Evolutionary conservation across 805 yeast genomes (phyloP).

Genomic region (Candida nitratophila): DNA sequence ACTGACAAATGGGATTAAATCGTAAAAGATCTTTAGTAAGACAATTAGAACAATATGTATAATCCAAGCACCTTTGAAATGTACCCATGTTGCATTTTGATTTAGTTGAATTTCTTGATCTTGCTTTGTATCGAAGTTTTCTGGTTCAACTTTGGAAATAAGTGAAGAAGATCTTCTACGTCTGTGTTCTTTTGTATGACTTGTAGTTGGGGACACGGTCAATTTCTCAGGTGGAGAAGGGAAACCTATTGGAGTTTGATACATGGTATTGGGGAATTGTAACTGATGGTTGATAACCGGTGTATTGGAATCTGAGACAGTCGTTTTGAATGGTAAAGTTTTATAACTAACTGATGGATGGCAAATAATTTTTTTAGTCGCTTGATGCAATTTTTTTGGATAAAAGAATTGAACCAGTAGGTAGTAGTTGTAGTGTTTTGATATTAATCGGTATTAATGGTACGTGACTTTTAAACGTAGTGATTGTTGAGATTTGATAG

Average conservation of each 20-base stretch:
- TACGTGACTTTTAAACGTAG: no score
- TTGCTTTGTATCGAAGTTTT: constrained; percentile 81
- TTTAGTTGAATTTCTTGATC: constrained; percentile 88
- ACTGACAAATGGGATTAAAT: constrained; percentile 72
- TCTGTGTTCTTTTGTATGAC: constrained; percentile 28
- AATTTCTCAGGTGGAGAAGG: constrained; percentile 28
- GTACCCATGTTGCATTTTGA: constrained; percentile 94
- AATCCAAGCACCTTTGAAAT: constrained; percentile 93
- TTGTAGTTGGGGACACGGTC: constrained; percentile 27
- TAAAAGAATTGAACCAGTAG: no score
- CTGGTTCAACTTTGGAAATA: constrained; percentile 89
- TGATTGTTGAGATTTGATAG: no score
- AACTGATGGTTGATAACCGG: no score
- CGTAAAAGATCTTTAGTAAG: constrained; percentile 68
- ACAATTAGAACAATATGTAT: constrained; percentile 81
- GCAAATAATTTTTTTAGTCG: no score
- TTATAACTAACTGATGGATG: no score
- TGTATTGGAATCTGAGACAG: background rate
- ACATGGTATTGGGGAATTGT: constrained; percentile 3
- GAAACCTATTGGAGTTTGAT: constrained; percentile 22
- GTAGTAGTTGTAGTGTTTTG: no score
- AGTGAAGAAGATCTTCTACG: constrained; percentile 80
- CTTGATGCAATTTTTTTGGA: no score
- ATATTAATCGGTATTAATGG: no score
- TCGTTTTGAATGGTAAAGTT: background rate